Base-by-base conservation (phyloP, 169 alveolate genomes). In the Theileria parva region DNA sequence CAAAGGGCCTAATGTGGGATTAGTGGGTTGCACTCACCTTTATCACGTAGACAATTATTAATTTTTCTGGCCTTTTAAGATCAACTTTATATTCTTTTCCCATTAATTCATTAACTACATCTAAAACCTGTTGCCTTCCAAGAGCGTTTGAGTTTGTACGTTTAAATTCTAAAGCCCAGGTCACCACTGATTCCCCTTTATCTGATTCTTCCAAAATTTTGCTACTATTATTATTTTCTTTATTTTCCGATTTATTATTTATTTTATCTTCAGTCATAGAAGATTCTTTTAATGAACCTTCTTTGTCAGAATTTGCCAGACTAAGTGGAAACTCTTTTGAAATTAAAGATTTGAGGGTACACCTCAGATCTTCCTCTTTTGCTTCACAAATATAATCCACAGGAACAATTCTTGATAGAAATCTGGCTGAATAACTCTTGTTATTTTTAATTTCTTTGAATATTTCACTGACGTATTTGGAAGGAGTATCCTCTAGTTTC, bases 141-240 rank as follows among this genome's bases (percentile, higher is more conserved):
- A 87, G 19, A 37, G 92, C 88, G 39, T 87, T 91, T 12, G 92
- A 87, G 55, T 87, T 83, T 21, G 87, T 77, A 44, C 93, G 71
- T 48, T 71, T 79, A 55, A 86, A 91, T 57, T 83, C 67, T 34
- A 91, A 71, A n/a, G 89, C 90, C 93, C 93, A 91, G 17, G 94
- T 75, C 51, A 3, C 81, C 21, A 27, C 53, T 27, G 51, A 70
- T 65, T 21, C 73, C 60, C n/a, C 15, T 23, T 21, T 68, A 44
- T 44, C 23, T 51, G 1, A 17, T 37, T 23, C 73, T 39, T 32
- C 81, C 11, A 0, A n/a, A 13, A 27, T 0, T 59, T 73, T n/a
- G 5, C 39, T 12, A 34, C 51, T 51, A 19, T 64, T 57, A 76
- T 57, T 21, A 44, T 32, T 37, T 64, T n/a, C 57, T 59, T 34